These are phyloP conservation scores for Cyphellophora attinorum DNA, from an alignment of 2,329 filamentous ascomycete species.

Conservation along the genomic window DNA sequence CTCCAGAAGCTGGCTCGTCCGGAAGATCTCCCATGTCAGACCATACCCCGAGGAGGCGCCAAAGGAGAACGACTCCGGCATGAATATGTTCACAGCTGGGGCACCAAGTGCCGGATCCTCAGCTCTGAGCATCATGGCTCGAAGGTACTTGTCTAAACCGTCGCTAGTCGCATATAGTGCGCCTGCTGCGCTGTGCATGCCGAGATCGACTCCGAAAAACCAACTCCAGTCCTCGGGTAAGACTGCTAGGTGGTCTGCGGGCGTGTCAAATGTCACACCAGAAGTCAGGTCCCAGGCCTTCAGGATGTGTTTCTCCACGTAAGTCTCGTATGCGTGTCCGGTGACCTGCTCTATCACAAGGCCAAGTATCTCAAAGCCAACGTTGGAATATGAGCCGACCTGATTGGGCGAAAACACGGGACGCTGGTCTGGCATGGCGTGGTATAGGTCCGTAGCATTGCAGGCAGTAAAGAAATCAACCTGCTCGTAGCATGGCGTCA, in stretches of 20 bases:
- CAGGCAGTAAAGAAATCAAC: slow-evolving; percentile 9
- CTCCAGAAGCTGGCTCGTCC: slow-evolving; percentile 29
- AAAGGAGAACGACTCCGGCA: slow-evolving; percentile 27
- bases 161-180: slow-evolving; percentile 32
- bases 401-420: slow-evolving; percentile 19
- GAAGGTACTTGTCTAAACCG: slow-evolving; percentile 34
- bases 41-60: slow-evolving; percentile 33
- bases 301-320: slow-evolving; percentile 16
- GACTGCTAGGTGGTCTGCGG: slow-evolving; percentile 15
- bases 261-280: slow-evolving; percentile 9
- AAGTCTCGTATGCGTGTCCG: slow-evolving; percentile 17
- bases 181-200: slow-evolving; percentile 32
- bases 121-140: slow-evolving; percentile 32
- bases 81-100: slow-evolving; percentile 30
- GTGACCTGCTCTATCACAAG: slow-evolving; percentile 20
- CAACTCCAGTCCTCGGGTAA: slow-evolving; percentile 17
- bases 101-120: slow-evolving; percentile 28
- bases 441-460: slow-evolving; percentile 8
- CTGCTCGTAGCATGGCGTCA: slow-evolving; percentile 11
- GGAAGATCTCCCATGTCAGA: slow-evolving; percentile 39
- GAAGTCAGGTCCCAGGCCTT: neutral
- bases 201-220: slow-evolving; percentile 31
- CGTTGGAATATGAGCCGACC: slow-evolving; percentile 21
- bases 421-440: slow-evolving; percentile 3
- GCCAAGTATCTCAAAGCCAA: slow-evolving; percentile 21